These are phyloP conservation scores for Astrocystis sublimbata DNA, from an alignment of 495 filamentous ascomycete species.

Conservation along the genomic window DNA sequence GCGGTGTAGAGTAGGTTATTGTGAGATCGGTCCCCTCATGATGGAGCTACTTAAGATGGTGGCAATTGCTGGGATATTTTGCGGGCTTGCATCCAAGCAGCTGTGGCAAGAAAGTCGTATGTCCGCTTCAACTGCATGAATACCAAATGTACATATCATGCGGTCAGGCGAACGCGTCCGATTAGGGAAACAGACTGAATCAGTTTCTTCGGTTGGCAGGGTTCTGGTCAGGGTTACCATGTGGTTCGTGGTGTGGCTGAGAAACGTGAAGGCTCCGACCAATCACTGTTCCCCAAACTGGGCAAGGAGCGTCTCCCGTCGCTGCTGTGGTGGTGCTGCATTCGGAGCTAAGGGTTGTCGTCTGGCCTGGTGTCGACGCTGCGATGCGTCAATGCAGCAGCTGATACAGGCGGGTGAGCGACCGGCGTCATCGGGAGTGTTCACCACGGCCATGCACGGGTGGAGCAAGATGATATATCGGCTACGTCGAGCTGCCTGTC, in stretches of 20 bases:
- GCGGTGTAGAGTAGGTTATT: no score
- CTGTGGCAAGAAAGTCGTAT: not conserved
- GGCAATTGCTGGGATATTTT: no score
- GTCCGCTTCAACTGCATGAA: not conserved
- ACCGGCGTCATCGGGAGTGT: slow-evolving; percentile 13
- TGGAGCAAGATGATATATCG: not conserved
- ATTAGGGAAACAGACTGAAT: slow-evolving; percentile 4
- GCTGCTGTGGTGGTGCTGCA: no score
- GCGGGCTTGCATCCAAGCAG: no score
- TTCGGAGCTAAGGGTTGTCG: not conserved
- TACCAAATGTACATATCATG: not conserved
- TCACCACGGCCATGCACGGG: not conserved
- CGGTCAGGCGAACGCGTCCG: not conserved
- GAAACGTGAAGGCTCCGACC: not conserved
- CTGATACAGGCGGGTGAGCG: slow-evolving; percentile 7
- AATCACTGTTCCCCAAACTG: not conserved
- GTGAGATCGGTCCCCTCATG: no score
- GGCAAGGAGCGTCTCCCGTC: not conserved
- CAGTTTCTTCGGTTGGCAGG: not conserved
- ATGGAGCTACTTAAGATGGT: no score
- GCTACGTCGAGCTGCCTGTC: no score
- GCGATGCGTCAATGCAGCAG: not conserved
- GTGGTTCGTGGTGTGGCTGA: slow-evolving; percentile 8
- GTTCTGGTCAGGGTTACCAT: slow-evolving; percentile 1
- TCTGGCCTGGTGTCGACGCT: no score